Percentiles rank a stretch among this genome's conserved stretches.
phyloP scores from a whole-genome alignment of 2,329 filamentous ascomycete genomes.

The Neoscytalidium dimidiatum region DNA sequence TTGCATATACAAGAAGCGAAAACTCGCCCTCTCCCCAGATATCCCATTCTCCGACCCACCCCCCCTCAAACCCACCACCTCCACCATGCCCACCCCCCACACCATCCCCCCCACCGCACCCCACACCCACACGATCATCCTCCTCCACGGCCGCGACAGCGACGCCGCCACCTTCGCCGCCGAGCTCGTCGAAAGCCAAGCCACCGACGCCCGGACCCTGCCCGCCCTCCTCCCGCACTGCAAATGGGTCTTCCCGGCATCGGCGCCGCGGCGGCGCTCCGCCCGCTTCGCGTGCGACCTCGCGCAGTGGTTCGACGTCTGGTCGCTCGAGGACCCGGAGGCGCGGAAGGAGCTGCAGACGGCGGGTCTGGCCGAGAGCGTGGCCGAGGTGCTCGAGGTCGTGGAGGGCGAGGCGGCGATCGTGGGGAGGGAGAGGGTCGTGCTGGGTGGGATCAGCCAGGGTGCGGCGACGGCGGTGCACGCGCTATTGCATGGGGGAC shows the following conservation, averaged over 20 bases:
- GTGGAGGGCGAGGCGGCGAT: conserved; percentile 25
- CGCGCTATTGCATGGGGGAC: conserved; percentile 6
- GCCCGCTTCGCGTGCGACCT: conserved; percentile 28
- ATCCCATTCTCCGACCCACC: too few species aligned
- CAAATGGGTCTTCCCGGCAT: conserved; percentile 42
- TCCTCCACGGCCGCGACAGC: conserved; percentile 49
- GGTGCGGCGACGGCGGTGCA: conserved; percentile 25
- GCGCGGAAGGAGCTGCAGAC: conserved; percentile 26
- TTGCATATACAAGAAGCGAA: too few species aligned
- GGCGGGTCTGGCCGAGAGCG: conserved; percentile 26
- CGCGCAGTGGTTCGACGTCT: conserved; percentile 44
- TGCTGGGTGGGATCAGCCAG: conserved; percentile 25
- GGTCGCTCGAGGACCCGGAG: conserved; percentile 30
- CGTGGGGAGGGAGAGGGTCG: conserved; percentile 22
- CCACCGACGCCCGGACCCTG: conserved; percentile 30
- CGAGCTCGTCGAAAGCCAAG: conserved; percentile 44
- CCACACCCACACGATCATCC: conserved; percentile 49
- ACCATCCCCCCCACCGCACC: background rate
- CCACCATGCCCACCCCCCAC: background rate
- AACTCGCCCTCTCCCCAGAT: too few species aligned
- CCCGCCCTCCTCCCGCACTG: conserved; percentile 33
- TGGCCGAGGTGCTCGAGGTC: conserved; percentile 24
- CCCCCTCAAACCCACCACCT: background rate
- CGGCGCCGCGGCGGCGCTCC: conserved; percentile 25
- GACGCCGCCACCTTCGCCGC: conserved; percentile 36